Evolutionary conservation across 352 stramenopile genomes (phyloP), one percentile per base, ranked within the genome.

Genomic region (Phytophthora gonapodyides): DNA sequence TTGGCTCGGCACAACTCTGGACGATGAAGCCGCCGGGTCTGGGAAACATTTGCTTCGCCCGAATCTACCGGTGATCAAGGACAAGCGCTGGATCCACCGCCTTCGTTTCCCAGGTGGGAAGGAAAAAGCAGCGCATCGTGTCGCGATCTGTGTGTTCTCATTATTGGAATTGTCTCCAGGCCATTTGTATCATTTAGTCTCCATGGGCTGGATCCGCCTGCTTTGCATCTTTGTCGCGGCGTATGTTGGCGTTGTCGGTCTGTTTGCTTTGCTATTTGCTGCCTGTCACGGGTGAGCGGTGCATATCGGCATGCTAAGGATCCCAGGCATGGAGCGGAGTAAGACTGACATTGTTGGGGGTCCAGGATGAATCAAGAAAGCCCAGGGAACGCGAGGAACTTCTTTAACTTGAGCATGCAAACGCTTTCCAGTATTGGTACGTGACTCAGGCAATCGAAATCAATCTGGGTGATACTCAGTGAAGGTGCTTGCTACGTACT

Each of bases 331-430:
- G 3, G 13, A 17, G 21, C 21, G 21, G 21, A 24, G 21, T 24
- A 24, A 24, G 21, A 24, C 21, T 24, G 21, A 24, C 21, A 24
- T 17, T 61, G 19, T 9, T 63, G 1, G 3, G 21, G 3, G 21
- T 24, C 6, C 54, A 24, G 56, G 44, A 12, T 57, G 16, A 17
- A 51, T 48, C 24, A 34, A 45, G 36, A 67, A 16, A 35, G 24
- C n/a, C 13, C 30, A 64, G 4, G 65, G 56, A 58, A 48, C 16
- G 24, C 55, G 24, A 73, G 76, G 1, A 75, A 84, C 54, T 88
- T 73, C 34, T 87, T 87, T 50, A 88, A 88, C 31, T 49, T 88
- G 52, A 87, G 76, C 37, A 43, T 88, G 8, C 79, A 88, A 50
- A 85, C 79, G 21, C 73, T 88, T 15, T 67, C 76, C n/a, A 87